phyloP scores from a whole-genome alignment of 306 rosid species.

The Inga oerstediana region DNA sequence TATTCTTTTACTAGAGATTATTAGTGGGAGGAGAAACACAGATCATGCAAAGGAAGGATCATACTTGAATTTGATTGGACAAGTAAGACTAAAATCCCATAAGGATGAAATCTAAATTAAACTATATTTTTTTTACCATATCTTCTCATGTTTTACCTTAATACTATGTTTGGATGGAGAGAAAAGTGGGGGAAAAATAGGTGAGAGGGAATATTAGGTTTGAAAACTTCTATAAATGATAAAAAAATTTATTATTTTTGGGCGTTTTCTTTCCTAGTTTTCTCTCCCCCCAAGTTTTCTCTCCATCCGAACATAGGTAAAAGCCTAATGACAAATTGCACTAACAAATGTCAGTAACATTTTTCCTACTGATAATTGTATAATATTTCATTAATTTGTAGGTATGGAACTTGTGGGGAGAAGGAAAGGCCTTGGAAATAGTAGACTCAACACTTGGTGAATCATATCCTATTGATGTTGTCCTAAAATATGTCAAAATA shows the following conservation, averaged over 20 bases:
- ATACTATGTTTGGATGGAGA: too few species aligned
- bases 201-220: too few species aligned
- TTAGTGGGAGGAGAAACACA: slow-evolving; percentile 12
- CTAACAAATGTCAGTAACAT: not conserved
- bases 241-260: too few species aligned
- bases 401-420: slow-evolving; percentile 60
- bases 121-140: not conserved
- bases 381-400: not conserved
- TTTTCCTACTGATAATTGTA: not conserved
- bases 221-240: too few species aligned
- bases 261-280: too few species aligned
- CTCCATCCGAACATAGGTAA: not conserved
- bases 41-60: not conserved
- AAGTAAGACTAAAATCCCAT: not conserved
- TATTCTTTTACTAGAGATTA: slow-evolving; percentile 17
- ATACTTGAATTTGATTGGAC: slow-evolving; percentile 6
- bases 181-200: too few species aligned
- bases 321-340: not conserved
- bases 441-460: not conserved
- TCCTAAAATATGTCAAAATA: not conserved
- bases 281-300: too few species aligned
- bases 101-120: not conserved
- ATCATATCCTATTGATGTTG: not conserved
- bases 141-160: not conserved
- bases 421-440: slow-evolving; percentile 32